phyloP scores from a whole-genome alignment of 2,329 filamentous ascomycete genomes.

The Thyridium curvatum region DNA sequence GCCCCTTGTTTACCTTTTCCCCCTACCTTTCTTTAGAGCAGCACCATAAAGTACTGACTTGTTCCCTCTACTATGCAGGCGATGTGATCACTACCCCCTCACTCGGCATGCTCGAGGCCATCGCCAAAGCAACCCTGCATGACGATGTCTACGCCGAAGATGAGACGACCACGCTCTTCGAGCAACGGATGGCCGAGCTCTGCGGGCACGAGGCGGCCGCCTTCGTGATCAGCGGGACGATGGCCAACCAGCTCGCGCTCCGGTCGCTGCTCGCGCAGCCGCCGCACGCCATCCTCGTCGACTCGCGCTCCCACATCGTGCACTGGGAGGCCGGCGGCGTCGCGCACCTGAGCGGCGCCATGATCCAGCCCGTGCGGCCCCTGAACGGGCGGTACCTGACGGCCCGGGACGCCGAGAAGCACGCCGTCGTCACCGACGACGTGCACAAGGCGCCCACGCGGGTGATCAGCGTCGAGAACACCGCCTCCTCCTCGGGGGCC shows the following conservation, averaged over 20 bases:
- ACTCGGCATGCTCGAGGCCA: conserved; percentile 63
- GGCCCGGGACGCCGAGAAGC: conserved; percentile 29
- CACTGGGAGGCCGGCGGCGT: conserved; percentile 51
- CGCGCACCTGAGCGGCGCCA: conserved; percentile 57
- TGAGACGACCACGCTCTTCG: conserved; percentile 59
- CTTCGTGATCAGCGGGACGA: conserved; percentile 71
- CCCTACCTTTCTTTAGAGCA: neutral
- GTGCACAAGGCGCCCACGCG: conserved; percentile 33
- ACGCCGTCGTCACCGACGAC: conserved; percentile 31
- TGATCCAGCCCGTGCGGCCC: conserved; percentile 40
- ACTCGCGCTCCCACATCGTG: conserved; percentile 62
- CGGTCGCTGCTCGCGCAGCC: conserved; percentile 64
- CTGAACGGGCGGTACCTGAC: conserved; percentile 32
- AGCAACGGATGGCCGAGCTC: conserved; percentile 58
- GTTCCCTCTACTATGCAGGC: conserved; percentile 27
- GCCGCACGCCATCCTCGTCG: conserved; percentile 65
- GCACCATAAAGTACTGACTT: neutral
- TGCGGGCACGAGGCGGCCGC: conserved; percentile 61
- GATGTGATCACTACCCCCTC: conserved; percentile 68
- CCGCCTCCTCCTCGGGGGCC: conserved; percentile 13
- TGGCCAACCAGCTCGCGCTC: conserved; percentile 74
- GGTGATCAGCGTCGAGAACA: conserved; percentile 35
- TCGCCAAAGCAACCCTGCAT: conserved; percentile 61
- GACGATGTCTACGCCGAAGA: conserved; percentile 74
- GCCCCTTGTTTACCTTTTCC: too few species aligned